Conservation (phyloP, 495 filamentous ascomycete species). For the Penicillium salamii region DNA sequence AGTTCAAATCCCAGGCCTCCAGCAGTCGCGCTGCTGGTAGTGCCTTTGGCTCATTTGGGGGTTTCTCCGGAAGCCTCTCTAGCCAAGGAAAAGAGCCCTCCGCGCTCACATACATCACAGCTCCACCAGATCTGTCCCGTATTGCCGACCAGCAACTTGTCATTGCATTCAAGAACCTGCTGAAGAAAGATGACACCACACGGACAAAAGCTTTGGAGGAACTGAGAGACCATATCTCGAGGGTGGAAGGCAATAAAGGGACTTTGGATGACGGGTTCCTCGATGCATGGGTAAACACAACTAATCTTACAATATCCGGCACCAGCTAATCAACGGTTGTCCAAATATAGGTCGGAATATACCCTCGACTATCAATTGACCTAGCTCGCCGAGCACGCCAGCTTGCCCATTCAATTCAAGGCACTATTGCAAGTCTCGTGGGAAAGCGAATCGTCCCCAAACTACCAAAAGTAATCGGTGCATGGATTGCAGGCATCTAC, state of each 20-base stretch:
- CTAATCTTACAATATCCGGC: conserved; percentile 13
- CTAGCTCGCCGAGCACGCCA: conserved; percentile 83
- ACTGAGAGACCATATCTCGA: conserved; percentile 60
- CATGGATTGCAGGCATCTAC: conserved; percentile 86
- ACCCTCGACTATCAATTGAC: conserved; percentile 85
- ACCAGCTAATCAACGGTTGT: conserved; percentile 13
- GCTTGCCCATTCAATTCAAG: conserved; percentile 71
- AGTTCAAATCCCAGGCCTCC: conserved; percentile 70
- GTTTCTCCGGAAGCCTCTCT: conserved; percentile 45
- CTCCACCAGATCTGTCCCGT: conserved; percentile 75
- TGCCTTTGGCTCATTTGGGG: conserved; percentile 47
- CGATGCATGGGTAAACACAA: conserved; percentile 78
- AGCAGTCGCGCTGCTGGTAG: conserved; percentile 61
- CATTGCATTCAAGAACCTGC: conserved; percentile 86
- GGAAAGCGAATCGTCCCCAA: conserved; percentile 78
- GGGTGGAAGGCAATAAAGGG: conserved; percentile 40
- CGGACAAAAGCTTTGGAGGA: conserved; percentile 93
- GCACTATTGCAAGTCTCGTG: conserved; percentile 64
- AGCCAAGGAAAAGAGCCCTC: conserved; percentile 50
- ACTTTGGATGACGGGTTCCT: conserved; percentile 73
- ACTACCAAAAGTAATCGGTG: conserved; percentile 70
- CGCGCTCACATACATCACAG: conserved; percentile 75
- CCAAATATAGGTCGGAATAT: conserved; percentile 66
- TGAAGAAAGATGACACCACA: conserved; percentile 90
- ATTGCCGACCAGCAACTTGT: conserved; percentile 78